A percentile compares a stretch with the other conserved stretches of the same genome.
Evolutionary conservation across 148 eudicot genomes (phyloP).

Genomic region (Euryodendron excelsum): DNA sequence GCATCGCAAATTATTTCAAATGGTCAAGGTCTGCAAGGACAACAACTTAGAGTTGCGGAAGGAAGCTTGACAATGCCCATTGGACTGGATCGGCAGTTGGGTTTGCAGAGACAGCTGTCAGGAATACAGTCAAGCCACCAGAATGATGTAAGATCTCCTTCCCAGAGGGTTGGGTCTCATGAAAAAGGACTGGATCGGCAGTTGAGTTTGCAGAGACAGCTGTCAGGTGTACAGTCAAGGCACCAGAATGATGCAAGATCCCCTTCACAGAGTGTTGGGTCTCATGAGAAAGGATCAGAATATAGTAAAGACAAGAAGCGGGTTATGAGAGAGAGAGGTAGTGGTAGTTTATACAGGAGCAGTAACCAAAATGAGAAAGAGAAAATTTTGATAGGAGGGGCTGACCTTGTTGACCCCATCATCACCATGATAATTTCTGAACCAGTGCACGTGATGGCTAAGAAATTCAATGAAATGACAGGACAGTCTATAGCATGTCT

Average conservation of each 20-base stretch:
- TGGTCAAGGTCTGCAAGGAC: constrained; percentile 44
- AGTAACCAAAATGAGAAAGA: constrained; percentile 48
- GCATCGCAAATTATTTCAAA: constrained; percentile 46
- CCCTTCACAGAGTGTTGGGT: constrained; percentile 58
- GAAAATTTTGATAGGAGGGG: constrained; percentile 36
- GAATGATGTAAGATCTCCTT: constrained; percentile 48
- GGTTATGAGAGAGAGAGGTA: constrained; percentile 44
- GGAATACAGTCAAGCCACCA: constrained; percentile 40
- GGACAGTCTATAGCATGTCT: constrained; percentile 45
- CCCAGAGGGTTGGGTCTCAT: constrained; percentile 64
- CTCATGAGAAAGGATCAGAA: constrained; percentile 63
- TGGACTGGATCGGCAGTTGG: constrained; percentile 51
- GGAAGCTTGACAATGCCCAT: constrained; percentile 40
- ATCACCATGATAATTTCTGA: constrained; percentile 71
- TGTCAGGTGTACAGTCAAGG: constrained; percentile 42
- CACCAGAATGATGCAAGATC: constrained; percentile 45
- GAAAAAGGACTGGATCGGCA: constrained; percentile 53
- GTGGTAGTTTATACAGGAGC: constrained; percentile 43
- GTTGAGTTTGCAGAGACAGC: constrained; percentile 58
- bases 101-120: constrained; percentile 59
- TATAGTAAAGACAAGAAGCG: constrained; percentile 50
- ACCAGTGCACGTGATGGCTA: constrained; percentile 60
- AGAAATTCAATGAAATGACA: constrained; percentile 63
- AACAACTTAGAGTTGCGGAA: constrained; percentile 36
- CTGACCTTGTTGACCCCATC: constrained; percentile 62